Base-by-base conservation (phyloP, 2,329 filamentous ascomycete species). In the Pyrenochaeta sp. region DNA sequence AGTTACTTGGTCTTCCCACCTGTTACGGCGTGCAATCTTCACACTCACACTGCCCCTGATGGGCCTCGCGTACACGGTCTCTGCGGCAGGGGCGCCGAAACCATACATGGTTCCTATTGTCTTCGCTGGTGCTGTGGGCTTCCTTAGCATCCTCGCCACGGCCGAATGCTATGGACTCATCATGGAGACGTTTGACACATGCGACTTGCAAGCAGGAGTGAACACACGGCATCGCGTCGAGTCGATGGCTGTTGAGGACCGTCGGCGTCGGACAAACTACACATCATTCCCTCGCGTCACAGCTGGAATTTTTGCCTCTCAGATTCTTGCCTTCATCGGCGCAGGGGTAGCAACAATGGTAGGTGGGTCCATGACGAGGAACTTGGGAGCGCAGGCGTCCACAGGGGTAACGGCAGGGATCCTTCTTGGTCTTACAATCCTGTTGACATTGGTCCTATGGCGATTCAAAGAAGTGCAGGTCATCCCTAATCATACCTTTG, bases 141-240 rank as follows among this genome's bases (percentile, higher is more conserved):
- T 89, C 57, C 73, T 90, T 4, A 87, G 85, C 2, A 86, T 84
- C 37, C 79, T 93, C 7, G 88, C 87, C 1, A 84, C 90, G 31
- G 82, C 88, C 2, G 88, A 92, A 69, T 90, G 88, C 68, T 83
- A 87, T 52, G 87, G 88, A 1, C 73, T 92, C 21, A 81, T 91
- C 63, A 91, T 92, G 88, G 88, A 91, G 63, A 86, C 85, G 0
- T 92, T 87, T 66, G 89, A 92, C 65, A 88, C 85, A n/a, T 89
- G 86, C 27, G 89, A 92, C 66, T 76, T 92, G 3, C 87, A 88
- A 55, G 84, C 86, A 2, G 85, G 86, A 8, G 86, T 87, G 76
- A 87, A 81, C 42, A 77, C 73, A 19, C 65, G 59, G 18, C 77
- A 79, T 55, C 71, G 76, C 1, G 60, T 77, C 14, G 58, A 76